Evolutionary conservation across 805 yeast genomes (phyloP).

Genomic region (Pichia gijzeniarum): DNA sequence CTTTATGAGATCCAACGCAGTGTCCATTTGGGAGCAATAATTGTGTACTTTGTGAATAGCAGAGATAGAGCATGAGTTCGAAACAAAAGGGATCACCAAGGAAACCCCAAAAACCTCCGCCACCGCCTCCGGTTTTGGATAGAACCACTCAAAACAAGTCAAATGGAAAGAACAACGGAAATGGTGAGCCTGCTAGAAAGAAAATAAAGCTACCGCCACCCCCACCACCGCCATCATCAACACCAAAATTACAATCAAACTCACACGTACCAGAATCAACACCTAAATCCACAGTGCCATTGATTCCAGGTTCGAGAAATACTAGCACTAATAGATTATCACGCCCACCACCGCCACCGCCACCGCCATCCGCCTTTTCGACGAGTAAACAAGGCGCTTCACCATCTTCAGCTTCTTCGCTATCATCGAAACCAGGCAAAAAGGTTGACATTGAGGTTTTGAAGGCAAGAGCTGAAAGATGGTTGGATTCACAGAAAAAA

Average conservation of each 20-base stretch:
- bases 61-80: conserved; percentile 8
- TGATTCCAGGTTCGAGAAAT: too few species aligned
- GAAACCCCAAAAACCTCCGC: conserved; percentile 8
- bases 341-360: conserved; percentile 11
- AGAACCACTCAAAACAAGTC: neutral
- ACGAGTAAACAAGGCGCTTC: conserved; percentile 19
- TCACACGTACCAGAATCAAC: too few species aligned
- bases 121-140: neutral
- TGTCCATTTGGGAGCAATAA: too few species aligned
- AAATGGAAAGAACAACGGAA: neutral
- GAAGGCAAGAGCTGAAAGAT: conserved; percentile 37
- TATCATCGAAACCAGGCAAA: conserved; percentile 13
- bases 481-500: conserved; percentile 59
- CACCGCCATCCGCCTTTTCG: neutral
- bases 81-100: conserved; percentile 2
- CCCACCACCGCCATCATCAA: conserved; percentile 8
- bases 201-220: conserved; percentile 9
- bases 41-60: too few species aligned
- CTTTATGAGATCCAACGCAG: too few species aligned
- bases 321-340: neutral
- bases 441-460: neutral
- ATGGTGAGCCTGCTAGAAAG: conserved; percentile 6
- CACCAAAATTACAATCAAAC: neutral
- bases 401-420: conserved; percentile 31
- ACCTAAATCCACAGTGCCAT: too few species aligned